A percentile compares a stretch with the other conserved stretches of the same genome.
phyloP scores from a whole-genome alignment of 129 eudicot species.

The Flaveria linearis region DNA sequence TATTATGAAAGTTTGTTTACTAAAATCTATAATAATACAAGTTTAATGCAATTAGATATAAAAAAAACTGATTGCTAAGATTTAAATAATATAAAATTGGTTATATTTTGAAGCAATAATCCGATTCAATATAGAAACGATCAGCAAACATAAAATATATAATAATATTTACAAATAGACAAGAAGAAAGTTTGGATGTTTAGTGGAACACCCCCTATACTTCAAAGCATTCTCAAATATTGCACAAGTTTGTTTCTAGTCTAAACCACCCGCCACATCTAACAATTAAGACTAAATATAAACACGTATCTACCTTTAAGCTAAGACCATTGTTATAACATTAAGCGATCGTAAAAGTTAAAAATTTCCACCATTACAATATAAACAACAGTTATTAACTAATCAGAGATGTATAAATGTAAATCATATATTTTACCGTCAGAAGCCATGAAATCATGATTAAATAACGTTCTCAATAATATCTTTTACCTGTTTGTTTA shows the following conservation, averaged over 20 bases:
- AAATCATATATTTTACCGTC: neutral
- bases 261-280: neutral
- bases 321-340: too few relatives aligned
- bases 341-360: too few relatives aligned
- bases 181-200: neutral
- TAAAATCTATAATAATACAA: neutral
- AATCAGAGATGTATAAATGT: neutral
- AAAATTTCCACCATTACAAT: too few relatives aligned
- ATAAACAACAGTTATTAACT: neutral
- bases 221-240: slow-evolving; percentile 2
- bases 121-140: slow-evolving; percentile 15
- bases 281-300: too few relatives aligned
- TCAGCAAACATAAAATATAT: neutral
- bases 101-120: neutral
- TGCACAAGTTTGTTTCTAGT: neutral
- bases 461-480: neutral
- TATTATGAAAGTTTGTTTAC: neutral
- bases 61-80: neutral
- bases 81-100: neutral
- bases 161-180: slow-evolving; percentile 21
- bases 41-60: neutral
- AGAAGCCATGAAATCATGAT: neutral
- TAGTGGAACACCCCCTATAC: slow-evolving; percentile 3
- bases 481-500: neutral
- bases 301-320: too few relatives aligned